phyloP scores from a whole-genome alignment of 352 stramenopile species.

The Globisporangium spiculum region DNA sequence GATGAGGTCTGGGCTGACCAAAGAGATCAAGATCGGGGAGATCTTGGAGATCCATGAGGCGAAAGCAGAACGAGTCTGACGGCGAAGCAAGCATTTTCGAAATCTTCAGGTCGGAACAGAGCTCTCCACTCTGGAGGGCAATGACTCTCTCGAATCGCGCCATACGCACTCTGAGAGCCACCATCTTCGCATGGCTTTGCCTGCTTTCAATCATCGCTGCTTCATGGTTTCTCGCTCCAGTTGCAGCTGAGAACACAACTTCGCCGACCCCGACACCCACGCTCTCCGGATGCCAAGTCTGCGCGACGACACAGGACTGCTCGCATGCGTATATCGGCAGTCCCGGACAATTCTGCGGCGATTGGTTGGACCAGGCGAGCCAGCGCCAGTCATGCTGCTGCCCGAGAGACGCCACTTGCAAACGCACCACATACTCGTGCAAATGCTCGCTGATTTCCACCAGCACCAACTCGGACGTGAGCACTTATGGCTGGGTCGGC shows the following conservation, averaged over 20 bases:
- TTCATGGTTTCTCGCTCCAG: neutral
- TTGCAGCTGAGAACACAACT: neutral
- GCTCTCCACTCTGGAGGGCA: neutral
- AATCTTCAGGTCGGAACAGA: neutral
- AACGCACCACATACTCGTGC: slow-evolving; percentile 10
- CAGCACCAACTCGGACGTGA: neutral
- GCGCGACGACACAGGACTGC: slow-evolving; percentile 20
- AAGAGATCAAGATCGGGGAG: neutral
- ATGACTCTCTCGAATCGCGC: neutral
- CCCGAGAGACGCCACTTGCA: slow-evolving; percentile 20
- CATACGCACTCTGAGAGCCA: neutral
- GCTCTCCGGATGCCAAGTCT: slow-evolving; percentile 28
- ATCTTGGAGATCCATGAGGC: neutral
- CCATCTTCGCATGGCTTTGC: neutral
- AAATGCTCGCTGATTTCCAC: slow-evolving; percentile 1
- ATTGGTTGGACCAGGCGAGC: slow-evolving; percentile 26
- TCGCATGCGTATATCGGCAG: slow-evolving; percentile 23
- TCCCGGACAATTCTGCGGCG: slow-evolving; percentile 26
- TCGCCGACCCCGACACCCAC: slow-evolving; percentile 1
- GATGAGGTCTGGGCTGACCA: neutral
- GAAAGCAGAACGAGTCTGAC: neutral
- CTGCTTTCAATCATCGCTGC: neutral
- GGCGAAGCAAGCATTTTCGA: neutral
- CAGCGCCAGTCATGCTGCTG: slow-evolving; percentile 30
- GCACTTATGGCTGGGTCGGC: slow-evolving; percentile 10